phyloP scores from a whole-genome alignment of 2,329 filamentous ascomycete genomes.

The Talaromyces sp. region DNA sequence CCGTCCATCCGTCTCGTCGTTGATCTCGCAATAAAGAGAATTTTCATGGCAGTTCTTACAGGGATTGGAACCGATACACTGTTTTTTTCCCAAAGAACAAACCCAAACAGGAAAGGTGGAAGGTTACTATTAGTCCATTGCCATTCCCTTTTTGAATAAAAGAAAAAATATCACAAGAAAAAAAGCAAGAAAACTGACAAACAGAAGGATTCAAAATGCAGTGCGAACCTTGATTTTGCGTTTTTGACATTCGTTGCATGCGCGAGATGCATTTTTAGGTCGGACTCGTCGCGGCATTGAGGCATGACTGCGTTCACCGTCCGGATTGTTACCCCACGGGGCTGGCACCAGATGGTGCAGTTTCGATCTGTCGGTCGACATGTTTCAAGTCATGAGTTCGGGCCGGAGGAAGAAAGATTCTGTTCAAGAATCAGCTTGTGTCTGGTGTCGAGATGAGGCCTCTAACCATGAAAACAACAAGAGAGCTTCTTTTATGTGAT shows the following conservation, averaged over 20 bases:
- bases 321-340: neutral
- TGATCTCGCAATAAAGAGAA: constrained; percentile 17
- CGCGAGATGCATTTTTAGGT: constrained; percentile 18
- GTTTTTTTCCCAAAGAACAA: neutral
- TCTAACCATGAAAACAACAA: neutral
- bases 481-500: neutral
- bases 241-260: constrained; percentile 19
- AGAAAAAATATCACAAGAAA: too few relatives aligned
- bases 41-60: constrained; percentile 18
- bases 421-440: neutral
- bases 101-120: neutral
- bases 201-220: neutral
- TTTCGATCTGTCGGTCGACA: constrained; percentile 15
- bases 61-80: constrained; percentile 17
- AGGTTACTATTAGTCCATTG: neutral
- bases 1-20: constrained; percentile 18
- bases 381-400: constrained; percentile 3
- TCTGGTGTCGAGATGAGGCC: too few relatives aligned
- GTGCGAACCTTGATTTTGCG: constrained; percentile 19
- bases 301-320: constrained; percentile 12
- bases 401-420: neutral
- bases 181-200: neutral
- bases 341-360: constrained; percentile 16
- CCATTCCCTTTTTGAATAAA: too few relatives aligned
- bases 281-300: constrained; percentile 13